Base-by-base conservation (phyloP, 495 filamentous ascomycete genomes). In the Penicillium longicatenatum region DNA sequence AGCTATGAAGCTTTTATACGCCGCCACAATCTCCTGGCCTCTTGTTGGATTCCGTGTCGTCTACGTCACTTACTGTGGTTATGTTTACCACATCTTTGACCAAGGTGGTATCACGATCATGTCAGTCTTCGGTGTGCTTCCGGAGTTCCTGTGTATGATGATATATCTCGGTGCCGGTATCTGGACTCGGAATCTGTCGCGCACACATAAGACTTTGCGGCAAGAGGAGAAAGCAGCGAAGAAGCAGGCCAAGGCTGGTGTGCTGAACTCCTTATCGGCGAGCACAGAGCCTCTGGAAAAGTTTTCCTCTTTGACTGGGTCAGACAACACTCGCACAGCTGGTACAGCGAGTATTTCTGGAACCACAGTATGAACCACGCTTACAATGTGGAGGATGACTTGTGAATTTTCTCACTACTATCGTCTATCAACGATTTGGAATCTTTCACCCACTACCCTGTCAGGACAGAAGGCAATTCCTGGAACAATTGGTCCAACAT, bases 191-290 rank as follows among this genome's bases (percentile, higher is more conserved):
- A 26, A 48, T 30, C 24, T 48, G 45, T 48, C 45, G 6, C 22
- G 21, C 7, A 26, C 11, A n/a, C 45, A 48, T 16, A 26, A 48
- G 14, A 48, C 6, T 22, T 26, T 48, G 12, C 24, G 45, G 7
- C 45, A 17, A 26, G 45, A 48, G n/a, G 45, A 16, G 12, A 48
- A 26, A n/a, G 45, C 21, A 48, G 45, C 45, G 16, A 48, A 48
- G 14, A 48, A 29, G 22, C 45, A 48, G 24, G 45, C 19, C 6
- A 45, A 45, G 11, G 42, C 37, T 16, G 37, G 10, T 14, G 8
- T 11, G 6, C 8, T 35, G 31, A 35, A 14, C 31, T 35, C 31
- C 12, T 11, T 35, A 35, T 1, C 31, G 12, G 12, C 6, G 3
- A 35, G 31, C 8, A 1, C 37, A 1, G 16, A 6, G 6, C 14